Conservation (phyloP, 208 protist species). For the Strigomonas culicis region DNA sequence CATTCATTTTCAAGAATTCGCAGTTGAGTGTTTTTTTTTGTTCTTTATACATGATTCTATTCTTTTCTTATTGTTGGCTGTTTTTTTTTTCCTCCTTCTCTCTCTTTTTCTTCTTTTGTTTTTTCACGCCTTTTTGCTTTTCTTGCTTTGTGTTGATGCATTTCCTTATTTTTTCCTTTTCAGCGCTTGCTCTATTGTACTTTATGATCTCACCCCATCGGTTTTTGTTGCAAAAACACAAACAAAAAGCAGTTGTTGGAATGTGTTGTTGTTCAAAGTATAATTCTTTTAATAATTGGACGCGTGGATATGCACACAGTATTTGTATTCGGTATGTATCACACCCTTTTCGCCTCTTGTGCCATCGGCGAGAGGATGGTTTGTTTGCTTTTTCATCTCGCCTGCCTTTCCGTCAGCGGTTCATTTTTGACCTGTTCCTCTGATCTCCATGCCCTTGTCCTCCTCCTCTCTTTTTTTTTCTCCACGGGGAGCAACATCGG, state of each 20-base stretch:
- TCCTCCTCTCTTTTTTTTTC: too few species aligned
- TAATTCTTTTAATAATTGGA: too few species aligned
- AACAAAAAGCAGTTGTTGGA: not conserved
- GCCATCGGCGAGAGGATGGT: too few species aligned
- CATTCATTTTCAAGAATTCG: not conserved
- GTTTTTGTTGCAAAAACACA: too few species aligned
- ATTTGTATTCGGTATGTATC: too few species aligned
- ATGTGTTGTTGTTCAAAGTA: not conserved
- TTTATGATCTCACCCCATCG: not conserved
- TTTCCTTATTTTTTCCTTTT: constrained; percentile 13
- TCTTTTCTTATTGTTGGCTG: constrained; percentile 10
- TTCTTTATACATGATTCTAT: constrained; percentile 15
- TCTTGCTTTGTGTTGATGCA: not conserved
- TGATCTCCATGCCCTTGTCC: too few species aligned
- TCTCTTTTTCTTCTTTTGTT: constrained; percentile 23
- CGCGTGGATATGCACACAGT: too few species aligned
- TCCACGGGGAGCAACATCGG: too few species aligned
- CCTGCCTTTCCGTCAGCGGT: too few species aligned
- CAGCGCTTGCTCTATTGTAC: not conserved
- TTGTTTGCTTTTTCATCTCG: too few species aligned
- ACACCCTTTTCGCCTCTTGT: too few species aligned
- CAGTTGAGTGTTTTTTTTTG: constrained; percentile 10
- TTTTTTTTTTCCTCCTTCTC: constrained; percentile 14
- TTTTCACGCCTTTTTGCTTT: not conserved
- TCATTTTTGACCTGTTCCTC: too few species aligned